Evolutionary conservation across 2,329 filamentous ascomycete species (phyloP).

Genomic region (Cucurbitaria berberidis): DNA sequence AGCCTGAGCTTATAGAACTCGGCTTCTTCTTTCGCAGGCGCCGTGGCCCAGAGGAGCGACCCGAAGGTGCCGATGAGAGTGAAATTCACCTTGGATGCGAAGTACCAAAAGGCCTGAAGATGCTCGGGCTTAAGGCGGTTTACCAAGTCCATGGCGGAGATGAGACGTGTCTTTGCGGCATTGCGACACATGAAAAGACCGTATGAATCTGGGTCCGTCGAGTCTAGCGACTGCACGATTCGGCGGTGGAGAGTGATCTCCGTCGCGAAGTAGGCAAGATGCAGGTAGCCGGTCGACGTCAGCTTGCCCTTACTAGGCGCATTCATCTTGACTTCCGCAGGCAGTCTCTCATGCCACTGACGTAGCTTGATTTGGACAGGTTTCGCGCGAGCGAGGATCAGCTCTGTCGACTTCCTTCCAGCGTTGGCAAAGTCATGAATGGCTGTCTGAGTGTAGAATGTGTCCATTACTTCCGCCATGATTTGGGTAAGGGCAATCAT

Average conservation of each 20-base stretch:
- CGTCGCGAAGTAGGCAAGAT: slow-evolving; percentile 90
- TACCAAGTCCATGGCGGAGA: slow-evolving; percentile 96
- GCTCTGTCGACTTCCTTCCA: slow-evolving; percentile 71
- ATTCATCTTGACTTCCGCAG: slow-evolving; percentile 69
- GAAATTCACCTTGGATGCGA: slow-evolving; percentile 87
- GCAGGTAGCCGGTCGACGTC: slow-evolving; percentile 68
- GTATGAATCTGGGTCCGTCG: slow-evolving; percentile 70
- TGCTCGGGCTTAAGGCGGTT: slow-evolving; percentile 88
- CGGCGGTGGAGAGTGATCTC: slow-evolving; percentile 92
- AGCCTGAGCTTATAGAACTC: slow-evolving; percentile 89
- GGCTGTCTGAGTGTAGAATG: slow-evolving; percentile 81
- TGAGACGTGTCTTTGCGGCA: slow-evolving; percentile 90
- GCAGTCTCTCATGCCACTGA: slow-evolving; percentile 79
- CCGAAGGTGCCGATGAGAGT: slow-evolving; percentile 95
- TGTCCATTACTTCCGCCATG: slow-evolving; percentile 79
- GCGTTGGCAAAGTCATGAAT: slow-evolving; percentile 71
- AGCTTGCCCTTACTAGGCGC: slow-evolving; percentile 50
- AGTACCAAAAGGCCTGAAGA: slow-evolving; percentile 91
- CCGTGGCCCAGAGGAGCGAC: slow-evolving; percentile 85
- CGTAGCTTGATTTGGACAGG: slow-evolving; percentile 83
- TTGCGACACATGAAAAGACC: slow-evolving; percentile 91
- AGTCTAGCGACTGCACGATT: slow-evolving; percentile 80
- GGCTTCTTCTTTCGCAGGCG: slow-evolving; percentile 83
- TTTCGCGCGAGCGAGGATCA: slow-evolving; percentile 77
- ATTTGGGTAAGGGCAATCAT: slow-evolving; percentile 78